Conservation (phyloP, 441 rosid species). For the Macaranga tanarius region DNA sequence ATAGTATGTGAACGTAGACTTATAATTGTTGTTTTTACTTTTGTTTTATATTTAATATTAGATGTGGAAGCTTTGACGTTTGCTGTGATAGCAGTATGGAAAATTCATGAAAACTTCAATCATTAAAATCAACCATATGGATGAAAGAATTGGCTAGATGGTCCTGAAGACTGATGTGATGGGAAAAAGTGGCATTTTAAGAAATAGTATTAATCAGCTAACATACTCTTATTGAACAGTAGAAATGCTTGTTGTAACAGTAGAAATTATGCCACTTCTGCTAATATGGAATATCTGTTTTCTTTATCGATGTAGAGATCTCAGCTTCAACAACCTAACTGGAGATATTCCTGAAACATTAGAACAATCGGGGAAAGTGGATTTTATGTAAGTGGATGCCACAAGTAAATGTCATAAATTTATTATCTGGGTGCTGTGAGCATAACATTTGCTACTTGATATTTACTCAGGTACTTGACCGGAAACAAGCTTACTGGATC, state of each 20-base stretch:
- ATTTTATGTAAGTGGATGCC: conserved; percentile 64
- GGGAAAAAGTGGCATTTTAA: no score
- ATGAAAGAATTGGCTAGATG: no score
- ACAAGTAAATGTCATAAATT: neutral
- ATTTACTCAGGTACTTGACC: conserved; percentile 63
- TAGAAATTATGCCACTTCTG: neutral
- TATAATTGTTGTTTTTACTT: no score
- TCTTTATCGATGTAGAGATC: conserved; percentile 55
- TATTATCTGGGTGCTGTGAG: neutral
- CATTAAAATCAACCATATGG: no score
- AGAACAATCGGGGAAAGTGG: conserved; percentile 43
- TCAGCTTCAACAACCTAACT: conserved; percentile 72
- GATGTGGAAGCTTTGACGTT: no score
- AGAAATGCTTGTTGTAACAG: neutral
- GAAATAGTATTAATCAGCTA: no score
- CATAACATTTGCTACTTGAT: neutral
- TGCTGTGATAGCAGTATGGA: no score
- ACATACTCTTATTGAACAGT: no score
- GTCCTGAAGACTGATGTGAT: no score
- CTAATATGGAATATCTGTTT: neutral
- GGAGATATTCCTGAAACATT: conserved; percentile 72
- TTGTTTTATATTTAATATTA: no score
- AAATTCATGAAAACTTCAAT: no score
- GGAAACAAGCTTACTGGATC: conserved; percentile 70
- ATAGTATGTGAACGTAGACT: no score